Evolutionary conservation across 108 stramenopile species (phyloP).

Genomic region (Cylindrotheca closterium): DNA sequence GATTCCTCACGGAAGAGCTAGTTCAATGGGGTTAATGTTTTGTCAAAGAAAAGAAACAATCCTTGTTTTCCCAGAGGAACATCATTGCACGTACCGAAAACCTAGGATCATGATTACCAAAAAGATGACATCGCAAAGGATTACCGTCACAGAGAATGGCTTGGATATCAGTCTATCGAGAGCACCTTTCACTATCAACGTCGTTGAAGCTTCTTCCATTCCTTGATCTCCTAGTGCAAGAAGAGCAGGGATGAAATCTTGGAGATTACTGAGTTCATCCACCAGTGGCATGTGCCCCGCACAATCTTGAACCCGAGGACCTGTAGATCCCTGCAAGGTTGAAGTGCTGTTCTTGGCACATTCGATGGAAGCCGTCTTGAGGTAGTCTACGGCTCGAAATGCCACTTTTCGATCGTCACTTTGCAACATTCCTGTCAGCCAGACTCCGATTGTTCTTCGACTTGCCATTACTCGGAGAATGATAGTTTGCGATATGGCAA

Average conservation of each 20-base stretch:
- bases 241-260: slow-evolving; percentile 54
- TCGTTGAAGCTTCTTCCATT: slow-evolving; percentile 57
- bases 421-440: slow-evolving; percentile 49
- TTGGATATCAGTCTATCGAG: slow-evolving; percentile 51
- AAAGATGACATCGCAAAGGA: slow-evolving; percentile 53
- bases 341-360: slow-evolving; percentile 3
- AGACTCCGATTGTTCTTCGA: slow-evolving; percentile 43
- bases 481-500: slow-evolving; percentile 29
- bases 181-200: slow-evolving; percentile 42
- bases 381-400: slow-evolving; percentile 42
- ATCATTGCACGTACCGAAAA: slow-evolving; percentile 25
- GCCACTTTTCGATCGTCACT: slow-evolving; percentile 22
- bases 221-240: slow-evolving; percentile 40
- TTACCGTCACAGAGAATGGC: slow-evolving; percentile 51
- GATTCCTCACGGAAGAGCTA: slow-evolving; percentile 29
- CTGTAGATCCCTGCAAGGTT: not conserved
- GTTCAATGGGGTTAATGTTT: no score
- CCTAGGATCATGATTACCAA: slow-evolving; percentile 37
- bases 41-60: no score
- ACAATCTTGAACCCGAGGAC: not conserved
- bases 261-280: slow-evolving; percentile 37
- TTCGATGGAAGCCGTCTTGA: slow-evolving; percentile 33
- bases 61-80: not conserved
- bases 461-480: slow-evolving; percentile 32
- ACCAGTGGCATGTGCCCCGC: slow-evolving; percentile 16